phyloP scores from a whole-genome alignment of 306 rosid species.

The Castanea crenata region DNA sequence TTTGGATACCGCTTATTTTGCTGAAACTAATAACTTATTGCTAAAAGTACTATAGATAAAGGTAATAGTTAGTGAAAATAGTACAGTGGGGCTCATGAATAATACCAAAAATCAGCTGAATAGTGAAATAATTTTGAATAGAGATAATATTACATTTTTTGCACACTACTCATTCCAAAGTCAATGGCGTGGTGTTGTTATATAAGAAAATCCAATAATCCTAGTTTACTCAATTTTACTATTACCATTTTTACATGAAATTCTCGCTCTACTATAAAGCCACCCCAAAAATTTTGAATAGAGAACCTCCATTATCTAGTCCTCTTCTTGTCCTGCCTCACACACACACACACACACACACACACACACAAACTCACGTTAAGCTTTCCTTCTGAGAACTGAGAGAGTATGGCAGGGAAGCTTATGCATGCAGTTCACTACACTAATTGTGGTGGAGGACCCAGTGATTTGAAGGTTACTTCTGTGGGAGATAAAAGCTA shows the following conservation, averaged over 20 bases:
- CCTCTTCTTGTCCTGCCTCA: too few species aligned
- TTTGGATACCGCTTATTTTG: too few species aligned
- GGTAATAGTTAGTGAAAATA: too few species aligned
- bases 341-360: not conserved
- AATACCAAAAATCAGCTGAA: too few species aligned
- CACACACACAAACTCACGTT: not conserved
- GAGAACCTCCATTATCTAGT: not conserved
- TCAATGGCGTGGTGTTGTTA: not conserved
- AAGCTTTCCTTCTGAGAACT: not conserved
- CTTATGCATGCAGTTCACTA: constrained; percentile 2
- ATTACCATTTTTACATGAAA: not conserved
- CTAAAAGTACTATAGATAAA: too few species aligned
- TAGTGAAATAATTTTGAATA: too few species aligned
- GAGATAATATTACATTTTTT: not conserved
- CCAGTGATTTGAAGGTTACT: not conserved
- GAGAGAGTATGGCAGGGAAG: not conserved
- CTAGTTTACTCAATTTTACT: not conserved
- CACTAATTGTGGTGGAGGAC: not conserved
- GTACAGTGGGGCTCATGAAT: too few species aligned
- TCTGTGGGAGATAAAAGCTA: not conserved
- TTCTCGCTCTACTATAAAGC: not conserved
- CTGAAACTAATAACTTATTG: too few species aligned
- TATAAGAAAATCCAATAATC: not conserved
- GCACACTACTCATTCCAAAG: not conserved
- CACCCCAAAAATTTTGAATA: not conserved